A percentile compares a stretch with the other conserved stretches of the same genome.
Conservation (phyloP, 768 basidiomycete species). For the Rhodotorula diobovata region DNA sequence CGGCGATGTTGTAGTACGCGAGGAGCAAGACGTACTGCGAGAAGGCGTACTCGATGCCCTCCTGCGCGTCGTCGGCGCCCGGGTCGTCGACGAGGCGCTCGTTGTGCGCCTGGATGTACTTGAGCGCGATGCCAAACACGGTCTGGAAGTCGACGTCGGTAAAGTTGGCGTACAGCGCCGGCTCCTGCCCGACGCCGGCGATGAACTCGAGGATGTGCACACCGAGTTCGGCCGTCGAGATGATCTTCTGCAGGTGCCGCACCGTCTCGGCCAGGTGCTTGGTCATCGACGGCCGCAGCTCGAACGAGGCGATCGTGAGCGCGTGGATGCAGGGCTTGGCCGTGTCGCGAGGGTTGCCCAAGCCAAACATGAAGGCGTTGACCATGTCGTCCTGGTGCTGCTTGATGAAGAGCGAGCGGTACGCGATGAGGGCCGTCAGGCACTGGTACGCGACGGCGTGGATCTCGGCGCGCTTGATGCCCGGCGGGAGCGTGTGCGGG, state of each 20-base stretch:
- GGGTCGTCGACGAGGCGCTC: constrained; percentile 38
- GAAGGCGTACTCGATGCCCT: constrained; percentile 64
- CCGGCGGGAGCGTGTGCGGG: constrained; percentile 43
- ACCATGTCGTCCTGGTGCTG: constrained; percentile 49
- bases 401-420: constrained; percentile 68
- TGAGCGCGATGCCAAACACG: constrained; percentile 88
- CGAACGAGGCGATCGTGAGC: constrained; percentile 78
- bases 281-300: constrained; percentile 74
- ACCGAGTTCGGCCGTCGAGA: constrained; percentile 86
- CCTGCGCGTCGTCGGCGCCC: constrained; percentile 25
- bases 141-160: constrained; percentile 84
- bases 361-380: constrained; percentile 49
- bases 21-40: constrained; percentile 44
- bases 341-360: constrained; percentile 48
- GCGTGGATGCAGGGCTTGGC: constrained; percentile 88
- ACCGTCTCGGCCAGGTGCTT: constrained; percentile 73
- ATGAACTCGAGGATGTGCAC: constrained; percentile 95
- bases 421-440: constrained; percentile 80
- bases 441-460: constrained; percentile 83
- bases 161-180: constrained; percentile 77
- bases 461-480: constrained; percentile 67
- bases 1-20: constrained; percentile 59
- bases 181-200: constrained; percentile 74
- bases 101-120: constrained; percentile 83
- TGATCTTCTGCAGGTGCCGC: constrained; percentile 83